Evolutionary conservation across 768 basidiomycete species (phyloP).

Genomic region (Termitomyces titanicus): DNA sequence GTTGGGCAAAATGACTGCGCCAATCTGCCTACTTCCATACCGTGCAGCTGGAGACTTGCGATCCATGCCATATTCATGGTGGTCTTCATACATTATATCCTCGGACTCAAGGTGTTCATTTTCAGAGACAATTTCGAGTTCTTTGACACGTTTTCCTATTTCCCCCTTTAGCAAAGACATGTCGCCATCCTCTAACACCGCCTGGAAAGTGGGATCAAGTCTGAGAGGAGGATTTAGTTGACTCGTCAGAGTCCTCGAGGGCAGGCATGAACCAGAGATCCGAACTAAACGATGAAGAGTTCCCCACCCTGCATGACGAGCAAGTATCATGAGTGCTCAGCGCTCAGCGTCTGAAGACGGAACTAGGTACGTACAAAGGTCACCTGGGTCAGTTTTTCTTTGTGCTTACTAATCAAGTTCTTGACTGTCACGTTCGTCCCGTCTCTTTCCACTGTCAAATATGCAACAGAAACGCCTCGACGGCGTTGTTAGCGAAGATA

Average conservation of each 20-base stretch:
- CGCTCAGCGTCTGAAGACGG: background rate
- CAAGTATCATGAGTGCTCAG: constrained; percentile 14
- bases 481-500: constrained; percentile 5
- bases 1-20: constrained; percentile 66
- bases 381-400: background rate
- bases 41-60: constrained; percentile 78
- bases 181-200: constrained; percentile 64
- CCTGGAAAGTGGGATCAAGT: constrained; percentile 63
- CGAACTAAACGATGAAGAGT: background rate
- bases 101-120: constrained; percentile 31
- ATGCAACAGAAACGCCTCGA: constrained; percentile 9
- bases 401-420: background rate
- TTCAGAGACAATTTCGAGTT: constrained; percentile 51
- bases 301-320: constrained; percentile 4
- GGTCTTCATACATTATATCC: constrained; percentile 27
- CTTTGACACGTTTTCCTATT: constrained; percentile 31
- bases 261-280: background rate
- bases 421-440: background rate
- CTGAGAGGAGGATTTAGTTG: constrained; percentile 59
- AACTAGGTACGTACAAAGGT: background rate
- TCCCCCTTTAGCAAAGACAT: constrained; percentile 51
- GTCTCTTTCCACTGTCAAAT: background rate
- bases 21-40: constrained; percentile 73
- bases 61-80: constrained; percentile 22
- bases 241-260: constrained; percentile 10